Percentiles rank a stretch among this genome's conserved stretches.
phyloP scores from a whole-genome alignment of 75 land plant genomes.

The Gnetum montanum region DNA sequence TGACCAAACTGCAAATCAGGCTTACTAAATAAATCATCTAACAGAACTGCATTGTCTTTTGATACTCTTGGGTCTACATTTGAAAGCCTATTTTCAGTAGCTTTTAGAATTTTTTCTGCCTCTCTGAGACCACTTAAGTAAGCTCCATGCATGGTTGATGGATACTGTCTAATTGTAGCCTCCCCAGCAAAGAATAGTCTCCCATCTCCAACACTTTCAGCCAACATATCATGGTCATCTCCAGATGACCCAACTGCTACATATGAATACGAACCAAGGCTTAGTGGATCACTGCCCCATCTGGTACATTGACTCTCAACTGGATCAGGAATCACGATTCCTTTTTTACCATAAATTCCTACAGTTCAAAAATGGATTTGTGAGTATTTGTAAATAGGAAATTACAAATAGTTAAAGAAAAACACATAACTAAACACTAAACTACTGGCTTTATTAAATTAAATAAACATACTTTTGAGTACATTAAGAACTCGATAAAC shows the following conservation, averaged over 20 bases:
- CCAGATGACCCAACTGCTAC: conserved; percentile 60
- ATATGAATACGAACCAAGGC: conserved; percentile 67
- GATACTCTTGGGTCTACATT: conserved; percentile 18
- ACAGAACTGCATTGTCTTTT: conserved; percentile 34
- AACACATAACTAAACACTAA: too few species aligned
- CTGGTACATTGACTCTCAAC: conserved; percentile 53
- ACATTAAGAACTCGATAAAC: conserved; percentile 49
- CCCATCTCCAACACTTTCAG: conserved; percentile 24
- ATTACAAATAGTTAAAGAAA: not conserved
- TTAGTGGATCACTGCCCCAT: conserved; percentile 61
- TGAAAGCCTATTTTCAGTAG: conserved; percentile 7
- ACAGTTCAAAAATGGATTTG: conserved; percentile 6
- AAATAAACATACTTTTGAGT: conserved; percentile 54
- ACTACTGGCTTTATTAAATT: too few species aligned
- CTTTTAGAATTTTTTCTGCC: conserved; percentile 19
- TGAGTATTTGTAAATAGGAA: too few species aligned
- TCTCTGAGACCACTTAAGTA: conserved; percentile 35
- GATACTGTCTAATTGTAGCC: conserved; percentile 29
- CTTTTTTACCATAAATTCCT: conserved; percentile 59
- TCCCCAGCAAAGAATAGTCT: conserved; percentile 35
- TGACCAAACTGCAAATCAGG: conserved; percentile 68
- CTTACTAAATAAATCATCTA: conserved; percentile 47
- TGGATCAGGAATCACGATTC: conserved; percentile 58
- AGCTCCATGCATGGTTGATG: conserved; percentile 43
- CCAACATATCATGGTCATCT: conserved; percentile 50